Percentiles rank a stretch among this genome's conserved stretches.
phyloP scores from a whole-genome alignment of 352 stramenopile genomes.

The Thalassiosira livingstoniorum region DNA sequence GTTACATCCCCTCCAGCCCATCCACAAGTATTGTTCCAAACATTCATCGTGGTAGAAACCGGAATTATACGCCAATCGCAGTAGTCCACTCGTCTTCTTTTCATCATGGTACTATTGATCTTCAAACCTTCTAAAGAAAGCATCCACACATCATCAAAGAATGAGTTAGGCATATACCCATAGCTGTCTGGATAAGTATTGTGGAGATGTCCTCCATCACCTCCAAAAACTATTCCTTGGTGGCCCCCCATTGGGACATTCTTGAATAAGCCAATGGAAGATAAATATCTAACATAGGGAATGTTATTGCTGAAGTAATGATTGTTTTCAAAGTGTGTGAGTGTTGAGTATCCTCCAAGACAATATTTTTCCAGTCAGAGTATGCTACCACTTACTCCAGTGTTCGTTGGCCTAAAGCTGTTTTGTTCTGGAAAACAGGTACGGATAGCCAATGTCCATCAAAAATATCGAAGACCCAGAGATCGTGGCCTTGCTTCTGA shows the following conservation, averaged over 20 bases:
- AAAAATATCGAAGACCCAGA: conserved; percentile 49
- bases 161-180: conserved; percentile 32
- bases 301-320: conserved; percentile 1
- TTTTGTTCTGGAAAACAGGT: conserved; percentile 1
- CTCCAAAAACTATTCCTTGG: conserved; percentile 36
- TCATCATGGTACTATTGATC: conserved; percentile 10
- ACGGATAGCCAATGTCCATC: conserved; percentile 32
- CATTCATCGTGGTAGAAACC: conserved; percentile 12
- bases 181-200: conserved; percentile 41
- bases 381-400: conserved; percentile 12
- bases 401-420: not conserved
- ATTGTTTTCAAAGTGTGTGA: not conserved
- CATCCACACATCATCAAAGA: conserved; percentile 52
- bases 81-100: conserved; percentile 9
- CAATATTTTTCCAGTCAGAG: not conserved
- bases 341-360: not conserved
- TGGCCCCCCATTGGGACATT: conserved; percentile 24
- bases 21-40: conserved; percentile 49
- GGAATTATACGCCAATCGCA: conserved; percentile 24
- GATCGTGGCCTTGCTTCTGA: conserved; percentile 14
- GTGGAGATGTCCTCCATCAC: conserved; percentile 33
- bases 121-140: conserved; percentile 21
- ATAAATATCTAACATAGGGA: conserved; percentile 40
- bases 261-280: conserved; percentile 26
- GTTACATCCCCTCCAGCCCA: too few species aligned